Evolutionary conservation across 305 asterid genomes (phyloP), one percentile per base, ranked within the genome.

Genomic region (Withania somnifera): DNA sequence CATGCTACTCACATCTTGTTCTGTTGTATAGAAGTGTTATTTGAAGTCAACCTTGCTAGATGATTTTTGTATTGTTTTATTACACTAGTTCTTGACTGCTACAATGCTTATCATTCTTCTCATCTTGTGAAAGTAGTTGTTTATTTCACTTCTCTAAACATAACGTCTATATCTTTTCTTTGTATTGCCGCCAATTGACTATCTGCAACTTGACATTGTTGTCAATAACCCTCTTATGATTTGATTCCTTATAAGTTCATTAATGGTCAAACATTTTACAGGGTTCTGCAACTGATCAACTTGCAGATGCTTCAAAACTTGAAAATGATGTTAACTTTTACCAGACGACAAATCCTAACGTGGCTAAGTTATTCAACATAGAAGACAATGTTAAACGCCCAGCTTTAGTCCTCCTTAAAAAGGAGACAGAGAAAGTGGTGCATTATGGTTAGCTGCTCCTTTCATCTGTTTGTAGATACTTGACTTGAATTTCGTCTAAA

Each of bases 351-450:
- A 87, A 89, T 80, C 91, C 91, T 51, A 87, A 87, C 40, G 92
- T 94, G 58, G 98, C 97, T 24, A 93, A 90, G 89, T 32, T 91
- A 90, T 94, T 92, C 87, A 89, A 90, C 87, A 86, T 94, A 87
- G 97, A 91, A 73, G 81, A 90, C 77, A 90, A 85, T 68, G 87
- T 76, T 20, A 87, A 89, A 81, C 92, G 89, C 82, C 99, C 99
- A 83, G 91, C 97, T 81, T 53, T 95, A 71, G 97, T 93, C 80
- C 75, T 95, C 91, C 84, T 94, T 51, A 95, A 95, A 91, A 94
- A 91, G 80, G 95, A 87, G 88, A 90, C 89, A 7, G 99, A 94
- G 89, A 93, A 93, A 91, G 92, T 92, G 73, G 66, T 89, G 52
- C 84, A 77, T 86, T 93, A 90, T 87, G 98, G 99, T 95, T 85